A percentile compares a stretch with the other conserved stretches of the same genome.
phyloP scores from a whole-genome alignment of 805 yeast species.

The Saccharomyces paradoxus region DNA sequence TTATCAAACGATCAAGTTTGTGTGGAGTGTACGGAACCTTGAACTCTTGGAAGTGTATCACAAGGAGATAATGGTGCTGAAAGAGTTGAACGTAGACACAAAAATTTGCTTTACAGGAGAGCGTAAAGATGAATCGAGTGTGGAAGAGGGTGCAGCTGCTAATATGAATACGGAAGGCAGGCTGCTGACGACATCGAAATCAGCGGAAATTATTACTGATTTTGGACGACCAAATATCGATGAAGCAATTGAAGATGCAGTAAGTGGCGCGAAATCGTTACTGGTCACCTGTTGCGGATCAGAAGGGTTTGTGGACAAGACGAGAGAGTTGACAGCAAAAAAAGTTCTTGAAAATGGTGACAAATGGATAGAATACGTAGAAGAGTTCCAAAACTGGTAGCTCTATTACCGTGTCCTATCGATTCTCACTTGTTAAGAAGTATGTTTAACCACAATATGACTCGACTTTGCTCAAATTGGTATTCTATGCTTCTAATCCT shows the following conservation, averaged over 20 bases:
- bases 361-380: conserved; percentile 58
- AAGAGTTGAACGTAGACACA: not conserved
- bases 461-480: too few relatives aligned
- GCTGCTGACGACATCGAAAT: not conserved
- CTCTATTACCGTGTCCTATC: not conserved
- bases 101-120: conserved; percentile 4
- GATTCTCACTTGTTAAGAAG: not conserved
- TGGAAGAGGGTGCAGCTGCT: not conserved
- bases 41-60: conserved; percentile 1
- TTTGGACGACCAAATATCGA: conserved; percentile 39
- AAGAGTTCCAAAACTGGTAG: conserved; percentile 64
- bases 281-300: conserved; percentile 55
- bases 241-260: conserved; percentile 31
- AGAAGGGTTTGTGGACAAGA: conserved; percentile 43
- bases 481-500: too few relatives aligned
- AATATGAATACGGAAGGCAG: not conserved
- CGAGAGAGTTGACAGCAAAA: conserved; percentile 38
- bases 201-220: not conserved
- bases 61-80: conserved; percentile 1
- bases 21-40: conserved; percentile 1
- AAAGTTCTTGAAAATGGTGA: conserved; percentile 31
- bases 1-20: conserved; percentile 1
- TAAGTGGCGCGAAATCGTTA: conserved; percentile 34
- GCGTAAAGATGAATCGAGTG: not conserved
- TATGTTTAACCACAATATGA: too few relatives aligned